Conservation (phyloP, 805 yeast genomes). For the Spathaspora boniae region DNA sequence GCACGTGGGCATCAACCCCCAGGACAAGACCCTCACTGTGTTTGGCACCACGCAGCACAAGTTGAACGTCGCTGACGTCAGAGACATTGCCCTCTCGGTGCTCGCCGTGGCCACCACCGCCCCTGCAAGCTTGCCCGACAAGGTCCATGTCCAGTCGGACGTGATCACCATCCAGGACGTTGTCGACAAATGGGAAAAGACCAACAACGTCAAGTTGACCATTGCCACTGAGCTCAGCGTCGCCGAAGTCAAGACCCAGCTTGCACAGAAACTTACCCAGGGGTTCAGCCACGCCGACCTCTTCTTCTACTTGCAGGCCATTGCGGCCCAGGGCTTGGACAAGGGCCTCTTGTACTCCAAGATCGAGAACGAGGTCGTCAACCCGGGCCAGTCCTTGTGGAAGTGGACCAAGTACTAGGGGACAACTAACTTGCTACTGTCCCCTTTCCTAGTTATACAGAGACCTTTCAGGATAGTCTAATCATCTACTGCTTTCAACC, state of each 20-base stretch:
- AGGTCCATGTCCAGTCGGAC: conserved; percentile 41
- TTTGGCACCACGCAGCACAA: conserved; percentile 38
- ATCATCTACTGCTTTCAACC: too few relatives aligned
- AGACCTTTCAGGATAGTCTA: too few relatives aligned
- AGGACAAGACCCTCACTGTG: conserved; percentile 28
- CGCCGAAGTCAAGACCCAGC: conserved; percentile 20
- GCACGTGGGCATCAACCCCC: conserved; percentile 36
- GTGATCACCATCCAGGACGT: conserved; percentile 36
- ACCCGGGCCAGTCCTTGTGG: conserved; percentile 37
- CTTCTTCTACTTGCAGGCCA: conserved; percentile 30
- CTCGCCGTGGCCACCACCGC: conserved; percentile 37
- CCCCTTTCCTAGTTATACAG: too few relatives aligned
- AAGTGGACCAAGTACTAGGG: conserved; percentile 27
- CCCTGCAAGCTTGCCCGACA: conserved; percentile 40
- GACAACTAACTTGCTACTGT: too few relatives aligned
- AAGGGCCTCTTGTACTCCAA: conserved; percentile 18
- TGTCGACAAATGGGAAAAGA: conserved; percentile 36
- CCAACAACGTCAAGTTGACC: conserved; percentile 24
- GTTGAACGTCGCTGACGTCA: conserved; percentile 32
- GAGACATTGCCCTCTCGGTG: conserved; percentile 43
- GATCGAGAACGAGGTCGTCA: conserved; percentile 30
- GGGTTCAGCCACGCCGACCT: conserved; percentile 34
- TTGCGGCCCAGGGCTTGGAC: conserved; percentile 19
- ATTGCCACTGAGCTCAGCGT: conserved; percentile 18
- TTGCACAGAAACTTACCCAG: conserved; percentile 8